Conservation (phyloP, 2,329 filamentous ascomycete species). For the Blastomyces emzantsi region DNA sequence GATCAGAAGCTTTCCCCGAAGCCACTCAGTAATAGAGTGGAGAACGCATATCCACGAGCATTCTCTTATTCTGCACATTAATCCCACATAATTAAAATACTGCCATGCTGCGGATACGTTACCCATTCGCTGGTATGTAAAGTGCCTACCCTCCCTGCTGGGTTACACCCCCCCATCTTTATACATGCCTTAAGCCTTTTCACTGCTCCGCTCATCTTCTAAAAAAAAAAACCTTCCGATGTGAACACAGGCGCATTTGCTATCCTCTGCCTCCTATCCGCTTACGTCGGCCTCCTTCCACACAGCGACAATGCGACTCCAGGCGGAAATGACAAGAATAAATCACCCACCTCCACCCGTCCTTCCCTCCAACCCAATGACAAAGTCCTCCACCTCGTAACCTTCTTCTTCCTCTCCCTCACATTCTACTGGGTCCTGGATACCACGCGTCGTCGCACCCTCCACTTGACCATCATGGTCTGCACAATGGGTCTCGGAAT, state of each 20-base stretch:
- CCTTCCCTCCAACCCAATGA: conserved; percentile 59
- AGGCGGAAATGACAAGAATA: conserved; percentile 13
- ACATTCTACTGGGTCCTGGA: conserved; percentile 97
- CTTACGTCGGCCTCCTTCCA: conserved; percentile 67
- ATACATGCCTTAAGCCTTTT: neutral
- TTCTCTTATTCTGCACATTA: neutral
- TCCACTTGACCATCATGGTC: conserved; percentile 72
- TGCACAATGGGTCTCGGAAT: conserved; percentile 57
- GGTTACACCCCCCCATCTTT: conserved; percentile 12
- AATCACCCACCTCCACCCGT: conserved; percentile 33
- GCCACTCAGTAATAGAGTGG: neutral
- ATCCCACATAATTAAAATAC: conserved; percentile 1
- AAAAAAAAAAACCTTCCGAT: conserved; percentile 17
- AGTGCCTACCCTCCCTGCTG: neutral
- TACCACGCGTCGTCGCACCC: conserved; percentile 71
- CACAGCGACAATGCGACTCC: conserved; percentile 28
- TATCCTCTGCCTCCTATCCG: conserved; percentile 62
- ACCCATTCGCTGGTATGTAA: conserved; percentile 73
- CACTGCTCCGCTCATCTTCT: conserved; percentile 2
- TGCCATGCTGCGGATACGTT: conserved; percentile 66
- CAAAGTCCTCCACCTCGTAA: conserved; percentile 77
- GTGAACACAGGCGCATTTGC: conserved; percentile 51
- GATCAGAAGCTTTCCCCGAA: neutral
- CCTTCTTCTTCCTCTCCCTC: conserved; percentile 79
- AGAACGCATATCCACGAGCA: neutral